Percentiles rank a stretch among this genome's conserved stretches.
phyloP scores from a whole-genome alignment of 2,329 filamentous ascomycete genomes.

The Fusarium ramigenum region DNA sequence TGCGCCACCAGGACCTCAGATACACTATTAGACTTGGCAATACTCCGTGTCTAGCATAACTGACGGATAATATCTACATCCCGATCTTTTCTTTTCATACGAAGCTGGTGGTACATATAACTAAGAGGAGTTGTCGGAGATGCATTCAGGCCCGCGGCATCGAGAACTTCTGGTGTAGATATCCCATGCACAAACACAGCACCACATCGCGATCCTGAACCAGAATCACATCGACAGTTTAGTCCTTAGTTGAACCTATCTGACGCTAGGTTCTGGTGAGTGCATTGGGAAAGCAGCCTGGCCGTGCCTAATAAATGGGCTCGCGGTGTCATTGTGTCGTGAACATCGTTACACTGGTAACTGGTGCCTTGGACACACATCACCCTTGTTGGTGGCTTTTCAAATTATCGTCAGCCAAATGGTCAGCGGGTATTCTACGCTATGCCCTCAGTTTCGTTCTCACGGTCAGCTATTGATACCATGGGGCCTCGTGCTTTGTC shows the following conservation, averaged over 20 bases:
- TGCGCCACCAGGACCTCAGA: slow-evolving; percentile 8
- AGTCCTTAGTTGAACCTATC: background rate
- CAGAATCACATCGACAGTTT: background rate
- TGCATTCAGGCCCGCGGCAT: slow-evolving; percentile 10
- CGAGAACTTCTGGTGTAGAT: background rate
- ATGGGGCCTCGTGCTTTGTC: background rate
- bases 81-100: background rate
- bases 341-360: slow-evolving; percentile 15
- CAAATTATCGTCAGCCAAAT: background rate
- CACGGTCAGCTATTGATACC: background rate
- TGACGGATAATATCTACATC: slow-evolving; percentile 20
- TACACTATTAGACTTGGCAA: background rate
- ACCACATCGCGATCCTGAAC: background rate
- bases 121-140: slow-evolving; percentile 2
- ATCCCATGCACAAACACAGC: background rate
- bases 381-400: background rate
- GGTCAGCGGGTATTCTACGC: background rate
- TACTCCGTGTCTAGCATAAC: slow-evolving; percentile 13
- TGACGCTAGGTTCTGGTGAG: background rate
- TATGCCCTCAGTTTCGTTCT: slow-evolving; percentile 16
- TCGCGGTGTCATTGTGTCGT: slow-evolving; percentile 4
- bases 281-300: background rate
- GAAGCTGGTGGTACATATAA: background rate
- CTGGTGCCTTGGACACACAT: background rate
- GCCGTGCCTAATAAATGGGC: background rate